These are phyloP conservation scores for Fusarium irregulare DNA, from an alignment of 2,329 filamentous ascomycete species.

Conservation along the genomic window DNA sequence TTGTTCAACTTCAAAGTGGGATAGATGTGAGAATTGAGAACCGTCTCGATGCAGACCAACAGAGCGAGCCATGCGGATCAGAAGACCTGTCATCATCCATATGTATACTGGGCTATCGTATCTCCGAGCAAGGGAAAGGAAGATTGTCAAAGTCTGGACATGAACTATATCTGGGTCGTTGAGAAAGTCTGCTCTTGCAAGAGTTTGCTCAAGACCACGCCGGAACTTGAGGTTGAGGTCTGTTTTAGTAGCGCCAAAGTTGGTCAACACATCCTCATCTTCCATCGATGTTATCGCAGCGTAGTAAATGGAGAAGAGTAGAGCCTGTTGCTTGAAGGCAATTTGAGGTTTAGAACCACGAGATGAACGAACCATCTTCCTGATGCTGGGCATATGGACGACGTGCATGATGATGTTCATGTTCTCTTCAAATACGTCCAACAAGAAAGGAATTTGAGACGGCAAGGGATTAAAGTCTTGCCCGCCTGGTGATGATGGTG, in stretches of 20 bases:
- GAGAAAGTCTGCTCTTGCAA: conserved; percentile 71
- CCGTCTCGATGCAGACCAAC: conserved; percentile 70
- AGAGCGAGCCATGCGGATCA: conserved; percentile 66
- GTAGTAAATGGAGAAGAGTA: conserved; percentile 69
- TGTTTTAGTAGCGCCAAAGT: conserved; percentile 62
- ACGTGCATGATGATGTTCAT: conserved; percentile 59
- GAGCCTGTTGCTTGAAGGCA: conserved; percentile 60
- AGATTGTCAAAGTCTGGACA: conserved; percentile 71
- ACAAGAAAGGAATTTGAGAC: conserved; percentile 65
- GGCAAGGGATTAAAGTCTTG: conserved; percentile 62
- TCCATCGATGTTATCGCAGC: conserved; percentile 67
- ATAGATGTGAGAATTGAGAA: conserved; percentile 60
- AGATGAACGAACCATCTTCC: conserved; percentile 48
- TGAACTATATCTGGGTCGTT: conserved; percentile 68
- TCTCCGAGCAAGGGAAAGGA: conserved; percentile 64
- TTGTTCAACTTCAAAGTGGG: conserved; percentile 71
- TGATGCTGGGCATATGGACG: conserved; percentile 60
- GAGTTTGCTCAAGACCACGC: conserved; percentile 67
- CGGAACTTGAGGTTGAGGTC: conserved; percentile 61
- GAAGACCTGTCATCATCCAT: conserved; percentile 73
- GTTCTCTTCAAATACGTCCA: conserved; percentile 63
- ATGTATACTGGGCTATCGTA: conserved; percentile 65
- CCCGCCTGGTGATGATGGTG: conserved; percentile 46
- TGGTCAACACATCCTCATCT: conserved; percentile 63
- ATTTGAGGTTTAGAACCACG: conserved; percentile 50